Conservation (phyloP, 345 rosid species). For the Arabis alpina region DNA sequence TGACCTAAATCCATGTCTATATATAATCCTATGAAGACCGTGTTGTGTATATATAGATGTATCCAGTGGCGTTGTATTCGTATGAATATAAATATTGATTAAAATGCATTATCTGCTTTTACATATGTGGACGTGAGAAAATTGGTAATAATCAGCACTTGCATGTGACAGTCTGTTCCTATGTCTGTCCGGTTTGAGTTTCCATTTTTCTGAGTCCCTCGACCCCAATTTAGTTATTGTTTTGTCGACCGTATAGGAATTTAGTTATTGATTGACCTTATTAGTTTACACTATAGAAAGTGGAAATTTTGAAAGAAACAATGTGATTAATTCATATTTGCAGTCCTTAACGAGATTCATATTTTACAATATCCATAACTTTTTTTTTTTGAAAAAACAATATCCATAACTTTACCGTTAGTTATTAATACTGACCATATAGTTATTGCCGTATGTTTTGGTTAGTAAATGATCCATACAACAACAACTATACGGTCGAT, state of each 20-base stretch:
- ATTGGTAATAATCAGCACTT: slow-evolving; percentile 27
- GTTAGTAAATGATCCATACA: no score
- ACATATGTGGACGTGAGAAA: slow-evolving; percentile 12
- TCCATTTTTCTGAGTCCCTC: not conserved
- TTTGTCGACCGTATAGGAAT: slow-evolving; percentile 4
- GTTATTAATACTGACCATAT: no score
- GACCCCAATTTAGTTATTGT: slow-evolving; percentile 25
- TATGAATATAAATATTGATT: not conserved
- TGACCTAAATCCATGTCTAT: slow-evolving; percentile 22
- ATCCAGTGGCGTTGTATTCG: not conserved
- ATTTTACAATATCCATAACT: no score
- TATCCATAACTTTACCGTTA: no score
- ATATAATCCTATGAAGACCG: not conserved
- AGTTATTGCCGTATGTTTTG: no score
- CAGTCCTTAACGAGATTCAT: no score
- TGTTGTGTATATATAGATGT: not conserved
- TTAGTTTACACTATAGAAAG: not conserved
- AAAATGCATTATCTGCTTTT: slow-evolving; percentile 23
- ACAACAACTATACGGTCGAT: no score
- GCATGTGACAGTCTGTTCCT: slow-evolving; percentile 33
- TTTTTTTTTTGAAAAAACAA: no score
- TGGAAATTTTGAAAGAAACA: no score
- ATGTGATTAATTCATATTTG: no score
- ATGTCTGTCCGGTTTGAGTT: not conserved
- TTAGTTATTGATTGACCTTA: not conserved